Conservation (phyloP, 176 grass and related monocot genomes). For the Oryza meridionalis region DNA sequence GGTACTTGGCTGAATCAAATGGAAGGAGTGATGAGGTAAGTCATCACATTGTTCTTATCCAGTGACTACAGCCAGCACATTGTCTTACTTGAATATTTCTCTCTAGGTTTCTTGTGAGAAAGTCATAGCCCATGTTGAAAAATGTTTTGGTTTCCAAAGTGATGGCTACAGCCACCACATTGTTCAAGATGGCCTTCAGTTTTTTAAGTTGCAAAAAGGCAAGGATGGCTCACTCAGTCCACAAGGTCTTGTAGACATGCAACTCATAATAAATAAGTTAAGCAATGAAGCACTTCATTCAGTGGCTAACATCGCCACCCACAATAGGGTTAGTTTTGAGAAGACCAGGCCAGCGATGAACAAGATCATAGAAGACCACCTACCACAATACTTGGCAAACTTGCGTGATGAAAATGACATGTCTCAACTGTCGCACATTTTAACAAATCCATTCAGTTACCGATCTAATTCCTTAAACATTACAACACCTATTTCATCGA, state of each 20-base stretch:
- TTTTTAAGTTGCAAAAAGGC: constrained; percentile 37
- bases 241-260: constrained; percentile 16
- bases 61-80: too few species aligned
- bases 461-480: constrained; percentile 2
- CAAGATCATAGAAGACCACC: not conserved
- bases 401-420: not conserved
- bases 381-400: constrained; percentile 28
- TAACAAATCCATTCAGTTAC: constrained; percentile 26
- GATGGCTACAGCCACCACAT: constrained; percentile 32
- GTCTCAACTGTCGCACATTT: not conserved
- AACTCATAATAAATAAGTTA: constrained; percentile 24
- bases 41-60: not conserved
- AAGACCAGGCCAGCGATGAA: constrained; percentile 35
- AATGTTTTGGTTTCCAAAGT: constrained; percentile 19
- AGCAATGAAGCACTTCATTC: constrained; percentile 37
- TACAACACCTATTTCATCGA: constrained; percentile 15
- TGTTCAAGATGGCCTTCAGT: constrained; percentile 30
- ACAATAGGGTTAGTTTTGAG: constrained; percentile 15
- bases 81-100: not conserved
- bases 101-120: constrained; percentile 39
- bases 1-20: constrained; percentile 29
- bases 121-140: constrained; percentile 6
- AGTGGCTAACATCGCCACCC: constrained; percentile 37
- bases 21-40: constrained; percentile 41
- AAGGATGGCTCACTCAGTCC: constrained; percentile 14